phyloP scores from a whole-genome alignment of 805 yeast genomes.

The Candida ulmi region DNA sequence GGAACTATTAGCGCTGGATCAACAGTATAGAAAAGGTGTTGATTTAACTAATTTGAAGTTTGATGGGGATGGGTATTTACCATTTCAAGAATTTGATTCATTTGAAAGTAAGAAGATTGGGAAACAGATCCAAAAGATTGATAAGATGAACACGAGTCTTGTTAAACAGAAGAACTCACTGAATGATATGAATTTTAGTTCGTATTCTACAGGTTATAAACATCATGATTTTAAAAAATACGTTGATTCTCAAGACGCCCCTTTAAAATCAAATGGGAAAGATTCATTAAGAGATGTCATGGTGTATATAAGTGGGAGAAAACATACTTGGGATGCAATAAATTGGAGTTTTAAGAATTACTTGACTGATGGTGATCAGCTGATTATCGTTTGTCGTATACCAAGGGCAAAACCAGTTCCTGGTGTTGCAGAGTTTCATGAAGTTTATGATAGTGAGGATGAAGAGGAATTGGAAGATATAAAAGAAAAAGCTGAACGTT shows the following conservation, averaged over 20 bases:
- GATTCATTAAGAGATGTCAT: constrained; percentile 15
- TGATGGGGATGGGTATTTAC: constrained; percentile 20
- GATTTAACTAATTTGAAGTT: constrained; percentile 16
- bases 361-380: constrained; percentile 21
- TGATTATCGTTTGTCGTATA: constrained; percentile 14
- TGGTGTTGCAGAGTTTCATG: not conserved
- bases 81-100: constrained; percentile 6
- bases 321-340: constrained; percentile 21
- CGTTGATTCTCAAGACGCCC: constrained; percentile 2
- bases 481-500: constrained; percentile 8
- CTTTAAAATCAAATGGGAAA: not conserved
- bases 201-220: constrained; percentile 14
- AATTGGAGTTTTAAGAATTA: constrained; percentile 18
- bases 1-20: constrained; percentile 21
- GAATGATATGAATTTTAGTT: constrained; percentile 10
- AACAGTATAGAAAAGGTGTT: constrained; percentile 18
- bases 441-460: constrained; percentile 1
- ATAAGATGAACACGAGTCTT: constrained; percentile 12
- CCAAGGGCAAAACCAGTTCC: constrained; percentile 7
- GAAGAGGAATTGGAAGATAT: constrained; percentile 6
- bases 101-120: constrained; percentile 2
- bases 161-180: constrained; percentile 4
- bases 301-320: constrained; percentile 18
- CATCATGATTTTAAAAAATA: constrained; percentile 14
- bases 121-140: constrained; percentile 15